Base-by-base conservation (phyloP, 2,329 filamentous ascomycete genomes). In the Neoscytalidium dimidiatum region DNA sequence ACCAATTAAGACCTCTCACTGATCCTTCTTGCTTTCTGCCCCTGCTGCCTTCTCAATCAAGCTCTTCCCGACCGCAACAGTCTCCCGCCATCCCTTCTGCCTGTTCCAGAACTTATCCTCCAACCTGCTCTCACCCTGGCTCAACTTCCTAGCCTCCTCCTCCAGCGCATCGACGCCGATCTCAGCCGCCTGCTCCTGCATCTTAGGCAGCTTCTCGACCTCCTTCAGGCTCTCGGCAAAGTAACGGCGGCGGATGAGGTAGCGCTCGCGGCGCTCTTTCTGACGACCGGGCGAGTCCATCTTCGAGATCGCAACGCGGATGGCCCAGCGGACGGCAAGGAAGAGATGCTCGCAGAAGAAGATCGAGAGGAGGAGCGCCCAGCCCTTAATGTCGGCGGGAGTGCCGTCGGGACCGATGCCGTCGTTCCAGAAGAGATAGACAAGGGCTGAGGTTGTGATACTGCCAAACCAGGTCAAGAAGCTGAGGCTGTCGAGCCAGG, bases 401-500 rank as follows among this genome's bases (percentile, higher is more conserved):
- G 85, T 85, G 43, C 90, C 90, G 62, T 86, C 84, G 0, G 86
- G 85, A 0, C 89, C 90, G 44, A 89, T 79, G 1, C 85, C 84
- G 64, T 89, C 84, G 60, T 88, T 87, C 69, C 87, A 90, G 81
- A 97, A 98, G 71, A 66, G 87, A 76, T 93, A 97, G 0, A 97
- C 91, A 53, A 98, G 86, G 0, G 94, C 92, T 0, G 93, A 88
- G 64, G 91, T 93, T 4, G 93, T 96, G 66, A 98, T 82, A 69
- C 90, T 95, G 44, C 95, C 95, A 26, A 97, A 82, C 95, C 95
- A 98, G 3, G 92, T 90, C n/a, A 98, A 82, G 75, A 98, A 96
- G 17, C 89, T 90, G 2, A 99, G 83, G 1, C 91, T 89, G 69
- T 93, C 87, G 13, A 98, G 82, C 90, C 93, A 98, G 0, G 95